Conservation (phyloP, 768 basidiomycete genomes). For the Pleurotus salmoneostramineus region DNA sequence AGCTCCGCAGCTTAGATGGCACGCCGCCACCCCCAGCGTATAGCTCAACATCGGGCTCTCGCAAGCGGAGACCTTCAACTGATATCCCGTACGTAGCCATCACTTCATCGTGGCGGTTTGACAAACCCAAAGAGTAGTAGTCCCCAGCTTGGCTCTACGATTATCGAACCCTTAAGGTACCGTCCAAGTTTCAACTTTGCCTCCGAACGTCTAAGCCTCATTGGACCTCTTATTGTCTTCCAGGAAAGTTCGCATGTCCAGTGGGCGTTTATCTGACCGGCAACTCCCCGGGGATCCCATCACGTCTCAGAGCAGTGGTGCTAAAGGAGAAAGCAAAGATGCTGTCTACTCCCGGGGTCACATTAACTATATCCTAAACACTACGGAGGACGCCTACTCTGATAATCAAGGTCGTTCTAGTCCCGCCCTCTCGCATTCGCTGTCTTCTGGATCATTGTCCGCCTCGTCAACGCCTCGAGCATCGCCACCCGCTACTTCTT, state of each 20-base stretch:
- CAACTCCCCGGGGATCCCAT: slow-evolving; percentile 1
- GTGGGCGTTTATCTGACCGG: slow-evolving; percentile 9
- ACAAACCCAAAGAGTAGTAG: not conserved
- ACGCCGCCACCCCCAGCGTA: slow-evolving; percentile 5
- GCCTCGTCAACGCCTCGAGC: not conserved
- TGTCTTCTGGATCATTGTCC: not conserved
- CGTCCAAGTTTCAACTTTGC: slow-evolving; percentile 3
- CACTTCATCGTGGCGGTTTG: not conserved
- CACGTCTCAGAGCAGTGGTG: not conserved
- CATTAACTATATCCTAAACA: slow-evolving; percentile 7
- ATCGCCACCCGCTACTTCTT: not conserved
- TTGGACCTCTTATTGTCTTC: slow-evolving; percentile 6
- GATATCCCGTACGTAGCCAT: slow-evolving; percentile 4
- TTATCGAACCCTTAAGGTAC: slow-evolving; percentile 9
- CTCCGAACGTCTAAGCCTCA: slow-evolving; percentile 4
- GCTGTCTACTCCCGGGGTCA: slow-evolving; percentile 7
- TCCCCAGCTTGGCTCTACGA: slow-evolving; percentile 4
- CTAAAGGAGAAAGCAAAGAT: slow-evolving; percentile 5
- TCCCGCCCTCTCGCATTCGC: not conserved
- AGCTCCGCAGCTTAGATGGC: slow-evolving; percentile 1
- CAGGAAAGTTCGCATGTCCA: slow-evolving; percentile 7
- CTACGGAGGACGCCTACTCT: not conserved
- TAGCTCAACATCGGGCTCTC: slow-evolving; percentile 1
- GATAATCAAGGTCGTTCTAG: not conserved
- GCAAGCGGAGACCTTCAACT: slow-evolving; percentile 3